Base-by-base conservation (phyloP, 139 green algal species). In the Zygnema circumcarinatum region DNA sequence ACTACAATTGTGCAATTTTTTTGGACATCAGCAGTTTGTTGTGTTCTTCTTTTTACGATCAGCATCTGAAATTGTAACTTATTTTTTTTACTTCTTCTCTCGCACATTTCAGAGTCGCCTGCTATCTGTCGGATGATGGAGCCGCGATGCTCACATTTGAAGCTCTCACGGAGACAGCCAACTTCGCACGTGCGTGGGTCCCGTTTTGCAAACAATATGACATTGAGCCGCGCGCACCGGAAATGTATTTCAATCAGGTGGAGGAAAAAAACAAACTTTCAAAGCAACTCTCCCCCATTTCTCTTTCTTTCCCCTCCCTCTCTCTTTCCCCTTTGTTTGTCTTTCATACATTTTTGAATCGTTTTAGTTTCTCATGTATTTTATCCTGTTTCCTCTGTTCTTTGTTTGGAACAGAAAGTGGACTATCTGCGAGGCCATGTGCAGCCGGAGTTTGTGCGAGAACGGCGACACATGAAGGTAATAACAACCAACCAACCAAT, bases 61-160 rank as follows among this genome's bases (percentile, higher is more conserved):
- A n/a, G n/a, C n/a, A n/a, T n/a, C n/a, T n/a, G n/a, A n/a, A n/a
- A n/a, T n/a, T n/a, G n/a, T n/a, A n/a, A n/a, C n/a, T n/a, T n/a
- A n/a, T n/a, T n/a, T n/a, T n/a, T n/a, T n/a, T n/a, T n/a, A n/a
- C n/a, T n/a, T n/a, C n/a, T n/a, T n/a, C n/a, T n/a, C n/a, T n/a
- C n/a, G n/a, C n/a, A n/a, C n/a, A n/a, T n/a, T 40, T 1, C 81
- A 87, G 81, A 40, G 32, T 89, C 11, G 74, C 84, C 1, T 88
- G 76, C 81, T 90, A 90, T 32, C 85, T 90, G 21, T 90, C 85
- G 2, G 85, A 90, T 40, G 85, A 90, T 22, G 85, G 85, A 1
- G 85, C 85, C n/a, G 40, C 85, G 40, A 89, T 88, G 85, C 79
- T 90, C n/a, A 90, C 79, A 1, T 90, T 90, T 68, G 79, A 90